Conservation (phyloP, 345 rosid genomes). For the Corchorus capsularis region DNA sequence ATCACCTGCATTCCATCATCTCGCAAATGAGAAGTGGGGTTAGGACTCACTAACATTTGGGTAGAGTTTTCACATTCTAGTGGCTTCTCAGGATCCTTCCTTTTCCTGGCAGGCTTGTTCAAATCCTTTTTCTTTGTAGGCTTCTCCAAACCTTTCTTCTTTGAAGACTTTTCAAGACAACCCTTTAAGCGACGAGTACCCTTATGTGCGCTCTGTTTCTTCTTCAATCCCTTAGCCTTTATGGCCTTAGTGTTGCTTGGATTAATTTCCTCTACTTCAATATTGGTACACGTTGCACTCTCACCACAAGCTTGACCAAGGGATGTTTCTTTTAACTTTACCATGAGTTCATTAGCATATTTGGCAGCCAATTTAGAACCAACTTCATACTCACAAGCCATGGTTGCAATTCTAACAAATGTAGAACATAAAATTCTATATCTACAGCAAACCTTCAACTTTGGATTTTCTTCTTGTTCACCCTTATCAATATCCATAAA, state of each 20-base stretch:
- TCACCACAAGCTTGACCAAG: neutral
- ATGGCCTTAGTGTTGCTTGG: neutral
- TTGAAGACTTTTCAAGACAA: neutral
- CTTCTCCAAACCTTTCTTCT: too few species aligned
- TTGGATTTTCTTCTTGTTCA: neutral
- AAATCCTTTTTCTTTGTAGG: too few species aligned
- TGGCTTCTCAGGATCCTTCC: too few species aligned
- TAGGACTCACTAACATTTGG: too few species aligned
- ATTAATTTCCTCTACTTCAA: too few species aligned
- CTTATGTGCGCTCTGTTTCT: neutral
- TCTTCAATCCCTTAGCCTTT: neutral
- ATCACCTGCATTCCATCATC: too few species aligned
- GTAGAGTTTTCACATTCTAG: too few species aligned
- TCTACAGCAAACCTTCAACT: neutral
- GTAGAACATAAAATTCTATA: neutral
- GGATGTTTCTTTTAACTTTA: neutral
- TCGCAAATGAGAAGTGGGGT: too few species aligned
- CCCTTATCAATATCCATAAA: neutral
- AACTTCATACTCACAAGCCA: neutral
- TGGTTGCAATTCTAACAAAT: neutral
- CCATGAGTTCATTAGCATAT: neutral
- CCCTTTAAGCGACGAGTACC: neutral
- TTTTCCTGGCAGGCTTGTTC: too few species aligned
- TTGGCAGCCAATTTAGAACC: neutral
- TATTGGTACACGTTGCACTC: too few species aligned